A percentile compares a stretch with the other conserved stretches of the same genome.
Evolutionary conservation across 768 basidiomycete genomes (phyloP).

Genomic region (Daedaleopsis nitida): DNA sequence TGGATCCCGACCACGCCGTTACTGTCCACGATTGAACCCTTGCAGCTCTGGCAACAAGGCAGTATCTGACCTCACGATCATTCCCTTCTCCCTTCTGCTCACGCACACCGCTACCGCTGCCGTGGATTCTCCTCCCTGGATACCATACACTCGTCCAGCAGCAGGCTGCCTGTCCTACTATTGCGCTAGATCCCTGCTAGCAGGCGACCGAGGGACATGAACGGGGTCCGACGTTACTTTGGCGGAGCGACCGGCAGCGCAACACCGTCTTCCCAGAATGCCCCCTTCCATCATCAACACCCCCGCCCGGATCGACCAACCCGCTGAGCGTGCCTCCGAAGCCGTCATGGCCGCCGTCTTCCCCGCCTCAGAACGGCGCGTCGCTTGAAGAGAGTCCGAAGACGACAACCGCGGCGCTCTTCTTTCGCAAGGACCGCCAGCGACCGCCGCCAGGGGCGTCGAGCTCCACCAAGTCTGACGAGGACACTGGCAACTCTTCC

Average conservation of each 20-base stretch:
- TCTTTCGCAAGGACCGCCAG: conserved; percentile 54
- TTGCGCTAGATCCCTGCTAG: conserved; percentile 3
- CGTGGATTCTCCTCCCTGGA: conserved; percentile 3
- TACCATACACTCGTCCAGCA: conserved; percentile 9
- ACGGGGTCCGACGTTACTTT: conserved; percentile 71
- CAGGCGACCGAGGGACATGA: conserved; percentile 43
- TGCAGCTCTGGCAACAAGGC: conserved; percentile 10
- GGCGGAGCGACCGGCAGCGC: conserved; percentile 39
- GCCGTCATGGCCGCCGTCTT: conserved; percentile 49
- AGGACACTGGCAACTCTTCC: conserved; percentile 30
- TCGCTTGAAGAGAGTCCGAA: conserved; percentile 35
- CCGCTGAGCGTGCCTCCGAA: conserved; percentile 32
- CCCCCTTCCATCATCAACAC: conserved; percentile 18
- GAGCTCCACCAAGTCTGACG: conserved; percentile 18
- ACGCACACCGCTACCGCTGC: not conserved
- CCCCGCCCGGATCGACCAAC: conserved; percentile 25
- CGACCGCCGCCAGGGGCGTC: conserved; percentile 28
- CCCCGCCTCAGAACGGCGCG: conserved; percentile 33
- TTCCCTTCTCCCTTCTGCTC: not conserved
- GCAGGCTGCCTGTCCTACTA: conserved; percentile 14
- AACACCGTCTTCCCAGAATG: conserved; percentile 14
- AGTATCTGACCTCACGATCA: conserved; percentile 14
- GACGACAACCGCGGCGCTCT: conserved; percentile 44
- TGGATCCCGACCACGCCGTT: not conserved
- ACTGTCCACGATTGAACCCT: not conserved